Evolutionary conservation across 140 eudicot species (phyloP).

Genomic region (Anethum foeniculum): DNA sequence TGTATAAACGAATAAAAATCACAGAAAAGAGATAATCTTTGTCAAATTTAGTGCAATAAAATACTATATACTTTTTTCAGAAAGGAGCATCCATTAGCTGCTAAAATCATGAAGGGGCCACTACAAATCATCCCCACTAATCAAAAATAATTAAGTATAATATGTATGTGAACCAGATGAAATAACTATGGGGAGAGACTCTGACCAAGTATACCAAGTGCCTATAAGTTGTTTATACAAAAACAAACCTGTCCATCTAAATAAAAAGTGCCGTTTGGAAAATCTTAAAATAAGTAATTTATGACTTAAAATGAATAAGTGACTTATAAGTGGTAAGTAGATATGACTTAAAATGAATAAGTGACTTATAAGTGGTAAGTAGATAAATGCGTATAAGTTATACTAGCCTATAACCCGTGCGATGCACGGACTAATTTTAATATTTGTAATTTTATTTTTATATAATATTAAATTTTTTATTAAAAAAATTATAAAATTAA

Average conservation of each 20-base stretch:
- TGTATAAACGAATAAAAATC: not conserved
- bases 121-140: not conserved
- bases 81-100: conserved; percentile 2
- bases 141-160: not conserved
- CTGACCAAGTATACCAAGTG: not conserved
- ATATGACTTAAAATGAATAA: too few species aligned
- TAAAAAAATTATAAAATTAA: too few species aligned
- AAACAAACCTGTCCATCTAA: not conserved
- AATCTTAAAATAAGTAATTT: too few species aligned
- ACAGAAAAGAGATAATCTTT: not conserved
- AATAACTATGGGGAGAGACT: not conserved
- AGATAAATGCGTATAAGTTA: too few species aligned
- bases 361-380: too few species aligned
- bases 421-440: too few species aligned
- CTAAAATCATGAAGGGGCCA: not conserved
- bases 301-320: too few species aligned
- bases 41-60: not conserved
- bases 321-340: too few species aligned
- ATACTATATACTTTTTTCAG: not conserved
- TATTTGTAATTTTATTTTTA: too few species aligned
- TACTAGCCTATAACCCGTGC: too few species aligned
- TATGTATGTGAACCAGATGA: conserved; percentile 1
- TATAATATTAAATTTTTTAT: too few species aligned
- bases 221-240: not conserved
- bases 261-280: too few species aligned